phyloP scores from a whole-genome alignment of 768 basidiomycete species.

The Lentinula guzmanii region DNA sequence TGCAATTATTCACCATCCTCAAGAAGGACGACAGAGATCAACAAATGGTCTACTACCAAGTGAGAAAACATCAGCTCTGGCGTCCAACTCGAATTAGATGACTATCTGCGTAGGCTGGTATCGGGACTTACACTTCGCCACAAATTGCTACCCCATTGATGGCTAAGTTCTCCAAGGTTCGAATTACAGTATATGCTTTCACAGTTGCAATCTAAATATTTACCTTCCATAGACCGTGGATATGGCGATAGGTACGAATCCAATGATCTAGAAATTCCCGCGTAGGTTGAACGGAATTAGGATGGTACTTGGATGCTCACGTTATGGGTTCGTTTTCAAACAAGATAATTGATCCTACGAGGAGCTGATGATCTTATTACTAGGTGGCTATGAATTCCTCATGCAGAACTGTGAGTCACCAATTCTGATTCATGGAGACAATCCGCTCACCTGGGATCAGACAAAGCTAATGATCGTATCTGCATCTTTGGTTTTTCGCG shows the following conservation, averaged over 20 bases:
- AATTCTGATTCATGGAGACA: not conserved
- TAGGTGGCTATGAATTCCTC: slow-evolving; percentile 53
- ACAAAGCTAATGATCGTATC: slow-evolving; percentile 24
- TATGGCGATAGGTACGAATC: not conserved
- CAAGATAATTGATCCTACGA: not conserved
- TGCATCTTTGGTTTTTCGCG: slow-evolving; percentile 52
- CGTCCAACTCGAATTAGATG: not conserved
- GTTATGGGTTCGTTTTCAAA: slow-evolving; percentile 39
- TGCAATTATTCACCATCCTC: slow-evolving; percentile 27
- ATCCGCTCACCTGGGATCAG: slow-evolving; percentile 17
- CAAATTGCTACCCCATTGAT: slow-evolving; percentile 42
- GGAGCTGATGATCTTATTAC: slow-evolving; percentile 11
- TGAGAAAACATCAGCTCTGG: not conserved
- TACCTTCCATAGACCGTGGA: not conserved
- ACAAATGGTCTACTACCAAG: slow-evolving; percentile 41
- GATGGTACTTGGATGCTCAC: slow-evolving; percentile 43
- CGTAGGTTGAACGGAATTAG: slow-evolving; percentile 25
- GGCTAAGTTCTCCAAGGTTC: slow-evolving; percentile 27
- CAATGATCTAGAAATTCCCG: not conserved
- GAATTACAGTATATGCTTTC: not conserved
- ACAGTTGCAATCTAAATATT: not conserved
- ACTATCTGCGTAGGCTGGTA: slow-evolving; percentile 36
- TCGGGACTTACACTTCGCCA: slow-evolving; percentile 54
- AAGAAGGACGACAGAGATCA: slow-evolving; percentile 27
- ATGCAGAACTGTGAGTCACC: slow-evolving; percentile 49